phyloP scores from a whole-genome alignment of 495 filamentous ascomycete genomes.

The Lasiosphaeriaceae sp. region DNA sequence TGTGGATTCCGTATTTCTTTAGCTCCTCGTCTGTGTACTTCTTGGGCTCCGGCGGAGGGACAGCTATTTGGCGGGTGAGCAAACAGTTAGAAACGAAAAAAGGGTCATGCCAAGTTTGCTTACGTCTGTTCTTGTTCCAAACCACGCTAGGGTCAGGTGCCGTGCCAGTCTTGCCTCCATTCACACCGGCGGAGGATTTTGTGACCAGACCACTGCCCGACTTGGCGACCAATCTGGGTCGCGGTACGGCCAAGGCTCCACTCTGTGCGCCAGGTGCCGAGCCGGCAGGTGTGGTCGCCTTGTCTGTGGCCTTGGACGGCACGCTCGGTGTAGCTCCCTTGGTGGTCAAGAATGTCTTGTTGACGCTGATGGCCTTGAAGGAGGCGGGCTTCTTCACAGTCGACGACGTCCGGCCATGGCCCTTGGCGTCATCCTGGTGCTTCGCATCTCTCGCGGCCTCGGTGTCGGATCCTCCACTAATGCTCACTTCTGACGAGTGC shows the following conservation, averaged over 20 bases:
- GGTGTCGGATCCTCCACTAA: constrained; percentile 67
- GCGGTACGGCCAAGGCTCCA: constrained; percentile 40
- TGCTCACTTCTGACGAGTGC: constrained; percentile 52
- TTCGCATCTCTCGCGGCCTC: constrained; percentile 55
- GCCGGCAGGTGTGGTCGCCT: constrained; percentile 31
- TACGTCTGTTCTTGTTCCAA: constrained; percentile 98
- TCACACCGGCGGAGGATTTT: constrained; percentile 50
- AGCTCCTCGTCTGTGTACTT: constrained; percentile 96
- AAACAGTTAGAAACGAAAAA: constrained; percentile 6
- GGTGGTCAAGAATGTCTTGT: constrained; percentile 74
- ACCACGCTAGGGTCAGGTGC: constrained; percentile 67
- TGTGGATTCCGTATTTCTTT: constrained; percentile 92
- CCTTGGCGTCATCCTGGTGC: constrained; percentile 48
- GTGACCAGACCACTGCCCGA: constrained; percentile 46
- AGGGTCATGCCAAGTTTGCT: constrained; percentile 8
- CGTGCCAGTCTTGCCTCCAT: constrained; percentile 50
- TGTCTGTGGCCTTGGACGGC: constrained; percentile 50
- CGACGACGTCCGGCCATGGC: constrained; percentile 64
- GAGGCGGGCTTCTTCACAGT: constrained; percentile 73
- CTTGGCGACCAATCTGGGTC: constrained; percentile 53
- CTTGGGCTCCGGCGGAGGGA: constrained; percentile 75
- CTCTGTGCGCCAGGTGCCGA: constrained; percentile 24
- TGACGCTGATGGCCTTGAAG: constrained; percentile 94
- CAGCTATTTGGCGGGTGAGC: constrained; percentile 45
- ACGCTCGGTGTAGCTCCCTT: constrained; percentile 39